Percentiles rank a stretch among this genome's conserved stretches.
Evolutionary conservation across 306 rosid genomes (phyloP).

Genomic region (Cicer bijugum): DNA sequence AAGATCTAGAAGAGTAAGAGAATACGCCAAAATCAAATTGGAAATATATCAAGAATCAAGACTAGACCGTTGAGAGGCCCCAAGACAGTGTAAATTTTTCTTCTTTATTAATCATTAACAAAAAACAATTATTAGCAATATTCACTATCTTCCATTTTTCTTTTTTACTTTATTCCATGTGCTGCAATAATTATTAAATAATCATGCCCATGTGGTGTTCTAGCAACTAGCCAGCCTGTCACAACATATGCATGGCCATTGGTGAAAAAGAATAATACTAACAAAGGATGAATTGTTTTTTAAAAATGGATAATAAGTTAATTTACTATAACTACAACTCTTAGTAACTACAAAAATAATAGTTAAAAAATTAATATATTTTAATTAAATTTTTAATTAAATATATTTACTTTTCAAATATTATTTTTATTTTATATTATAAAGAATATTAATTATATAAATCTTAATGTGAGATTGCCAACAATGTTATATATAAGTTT

Average conservation of each 20-base stretch:
- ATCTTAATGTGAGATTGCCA: no score
- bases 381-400: no score
- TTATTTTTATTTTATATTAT: no score
- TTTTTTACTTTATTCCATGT: background rate
- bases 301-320: no score
- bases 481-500: no score
- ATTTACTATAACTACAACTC: no score
- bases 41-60: background rate
- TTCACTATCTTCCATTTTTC: constrained; percentile 2
- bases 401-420: no score
- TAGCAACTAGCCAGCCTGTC: constrained; percentile 22
- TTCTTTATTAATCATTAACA: background rate
- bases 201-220: background rate
- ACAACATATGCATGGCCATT: background rate
- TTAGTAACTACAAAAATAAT: no score
- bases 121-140: background rate
- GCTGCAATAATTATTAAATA: background rate
- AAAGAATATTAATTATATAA: no score
- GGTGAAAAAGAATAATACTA: background rate
- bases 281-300: no score
- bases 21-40: constrained; percentile 12
- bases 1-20: background rate
- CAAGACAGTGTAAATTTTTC: background rate
- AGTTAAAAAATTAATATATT: no score
- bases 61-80: constrained; percentile 23